phyloP scores from a whole-genome alignment of 2,329 filamentous ascomycete species.

The Chrysoporthe deuterocubensis region DNA sequence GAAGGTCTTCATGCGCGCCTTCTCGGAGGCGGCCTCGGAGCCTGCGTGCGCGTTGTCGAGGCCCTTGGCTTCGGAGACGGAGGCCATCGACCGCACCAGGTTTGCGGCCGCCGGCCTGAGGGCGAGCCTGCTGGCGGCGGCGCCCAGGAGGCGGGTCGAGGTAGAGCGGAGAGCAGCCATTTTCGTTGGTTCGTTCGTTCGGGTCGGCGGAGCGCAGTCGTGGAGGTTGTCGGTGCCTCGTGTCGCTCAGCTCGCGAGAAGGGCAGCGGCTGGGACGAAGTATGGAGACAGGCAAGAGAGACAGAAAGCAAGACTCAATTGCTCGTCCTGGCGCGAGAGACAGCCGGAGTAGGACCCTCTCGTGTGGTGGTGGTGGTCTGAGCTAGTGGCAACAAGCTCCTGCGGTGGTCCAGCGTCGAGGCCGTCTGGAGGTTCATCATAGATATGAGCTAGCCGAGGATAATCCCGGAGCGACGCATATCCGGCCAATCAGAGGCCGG shows the following conservation, averaged over 20 bases:
- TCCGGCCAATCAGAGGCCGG: constrained; percentile 11
- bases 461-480: constrained; percentile 7
- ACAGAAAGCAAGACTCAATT: neutral
- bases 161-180: constrained; percentile 68
- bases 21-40: constrained; percentile 55
- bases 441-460: constrained; percentile 21
- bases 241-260: constrained; percentile 7
- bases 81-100: constrained; percentile 58
- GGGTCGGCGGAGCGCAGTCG: neutral
- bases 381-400: constrained; percentile 21
- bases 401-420: neutral
- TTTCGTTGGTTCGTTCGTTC: constrained; percentile 31
- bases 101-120: constrained; percentile 41
- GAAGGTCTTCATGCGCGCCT: constrained; percentile 86
- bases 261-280: neutral
- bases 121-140: constrained; percentile 48
- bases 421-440: constrained; percentile 17
- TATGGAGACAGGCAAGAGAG: neutral
- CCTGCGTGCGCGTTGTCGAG: constrained; percentile 26
- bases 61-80: constrained; percentile 54
- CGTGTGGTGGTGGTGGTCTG: constrained; percentile 5
- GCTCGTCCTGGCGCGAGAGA: constrained; percentile 1
- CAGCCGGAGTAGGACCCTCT: constrained; percentile 12
- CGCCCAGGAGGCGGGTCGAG: constrained; percentile 55
- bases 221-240: constrained; percentile 3